Base-by-base conservation (phyloP, 176 grass and related monocot genomes). In the Phoenix roebelenii region DNA sequence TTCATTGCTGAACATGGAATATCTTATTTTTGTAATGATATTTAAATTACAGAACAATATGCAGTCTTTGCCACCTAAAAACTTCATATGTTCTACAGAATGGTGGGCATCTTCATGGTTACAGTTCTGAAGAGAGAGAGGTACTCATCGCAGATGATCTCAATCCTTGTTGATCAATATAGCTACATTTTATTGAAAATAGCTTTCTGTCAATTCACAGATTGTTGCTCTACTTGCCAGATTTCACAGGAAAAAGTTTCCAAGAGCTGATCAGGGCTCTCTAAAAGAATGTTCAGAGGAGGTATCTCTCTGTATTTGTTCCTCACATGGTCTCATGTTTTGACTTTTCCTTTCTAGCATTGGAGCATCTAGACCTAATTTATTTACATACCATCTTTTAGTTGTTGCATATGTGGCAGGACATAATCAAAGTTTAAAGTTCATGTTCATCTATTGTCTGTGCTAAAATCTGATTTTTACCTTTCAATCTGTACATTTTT, bases 21-120 rank as follows among this genome's bases (percentile, higher is more conserved):
- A 20, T 48, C 7, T 22, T 48, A 4, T 22, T 0, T 49, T 19
- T 48, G 17, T 44, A 62, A 12, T 62, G 7, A 48, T 62, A 44
- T 18, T 18, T 62, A 29, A 62, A 20, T 22, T 18, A 20, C 30
- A 48, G 3, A 7, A 44, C 9, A 12, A 20, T 62, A 35, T 20
- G 18, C 30, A 44, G 18, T 22, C 30, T 22, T 6, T 22, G 30
- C 7, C 32, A 62, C 60, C 60, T 62, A 49, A 61, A 30, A 62
- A 48, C 16, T 32, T 49, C 18, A 44, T 44, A 48, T 62, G 5
- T 62, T n/a, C n/a, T 62, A 14, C 60, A 62, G 60, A 49, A 62
- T 48, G 32, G 60, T 62, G 60, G 60, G n/a, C 60, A 62, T 39
- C 60, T 62, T 62, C 60, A 62, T 62, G 60, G 60, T 62, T 62